phyloP scores from a whole-genome alignment of 495 filamentous ascomycete genomes.

The Pseudevernia furfuracea region DNA sequence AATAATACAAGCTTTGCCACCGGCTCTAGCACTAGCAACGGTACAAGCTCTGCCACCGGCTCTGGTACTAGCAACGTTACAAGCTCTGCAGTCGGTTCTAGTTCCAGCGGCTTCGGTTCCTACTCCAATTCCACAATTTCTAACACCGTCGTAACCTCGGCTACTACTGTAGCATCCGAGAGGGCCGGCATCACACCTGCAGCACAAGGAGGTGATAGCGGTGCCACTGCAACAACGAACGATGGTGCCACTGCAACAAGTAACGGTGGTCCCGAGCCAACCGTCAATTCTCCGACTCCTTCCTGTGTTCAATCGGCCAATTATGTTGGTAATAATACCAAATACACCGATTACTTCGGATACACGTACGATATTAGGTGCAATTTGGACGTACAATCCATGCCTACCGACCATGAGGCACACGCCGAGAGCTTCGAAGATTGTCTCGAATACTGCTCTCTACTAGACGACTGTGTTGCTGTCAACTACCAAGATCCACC shows the following conservation, averaged over 20 bases:
- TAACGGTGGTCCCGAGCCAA: neutral
- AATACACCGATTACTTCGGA: neutral
- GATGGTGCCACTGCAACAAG: neutral
- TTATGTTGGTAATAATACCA: neutral
- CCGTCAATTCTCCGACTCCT: neutral
- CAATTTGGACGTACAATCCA: neutral
- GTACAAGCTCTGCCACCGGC: too few relatives aligned
- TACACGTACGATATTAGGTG: conserved; percentile 1
- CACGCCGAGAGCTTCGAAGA: neutral
- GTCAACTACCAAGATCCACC: conserved; percentile 2
- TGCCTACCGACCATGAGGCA: neutral
- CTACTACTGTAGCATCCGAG: neutral
- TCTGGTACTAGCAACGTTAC: too few relatives aligned
- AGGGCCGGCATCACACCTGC: neutral
- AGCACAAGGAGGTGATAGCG: neutral
- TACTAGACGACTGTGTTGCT: neutral
- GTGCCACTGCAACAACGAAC: neutral
- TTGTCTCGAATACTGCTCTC: conserved; percentile 1
- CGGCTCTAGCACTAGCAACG: too few relatives aligned
- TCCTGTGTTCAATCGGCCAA: neutral
- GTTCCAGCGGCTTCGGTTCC: neutral
- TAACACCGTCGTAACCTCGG: neutral
- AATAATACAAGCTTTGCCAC: too few relatives aligned
- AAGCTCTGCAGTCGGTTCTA: too few relatives aligned
- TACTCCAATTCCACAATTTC: neutral